A percentile compares a stretch with the other conserved stretches of the same genome.
Conservation (phyloP, 805 yeast species). For the Spathaspora arborariae region DNA sequence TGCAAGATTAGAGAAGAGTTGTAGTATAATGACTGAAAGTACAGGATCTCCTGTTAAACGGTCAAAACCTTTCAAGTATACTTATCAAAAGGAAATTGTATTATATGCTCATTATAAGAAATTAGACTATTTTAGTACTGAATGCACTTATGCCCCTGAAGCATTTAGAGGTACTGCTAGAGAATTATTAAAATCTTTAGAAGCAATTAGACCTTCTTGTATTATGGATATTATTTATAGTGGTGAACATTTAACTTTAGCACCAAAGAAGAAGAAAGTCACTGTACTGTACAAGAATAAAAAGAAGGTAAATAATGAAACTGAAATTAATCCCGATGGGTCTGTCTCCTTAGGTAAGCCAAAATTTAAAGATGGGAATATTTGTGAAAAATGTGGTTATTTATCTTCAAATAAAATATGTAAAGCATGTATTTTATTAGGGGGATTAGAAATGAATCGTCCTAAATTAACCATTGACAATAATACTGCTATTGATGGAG, state of each 20-base stretch:
- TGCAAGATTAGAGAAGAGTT: constrained; percentile 84
- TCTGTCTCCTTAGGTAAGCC: constrained; percentile 43
- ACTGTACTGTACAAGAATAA: constrained; percentile 33
- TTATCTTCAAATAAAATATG: constrained; percentile 83
- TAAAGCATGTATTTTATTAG: constrained; percentile 86
- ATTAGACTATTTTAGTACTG: constrained; percentile 93
- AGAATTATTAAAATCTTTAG: constrained; percentile 83
- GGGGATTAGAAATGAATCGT: constrained; percentile 75
- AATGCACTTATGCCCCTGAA: constrained; percentile 97
- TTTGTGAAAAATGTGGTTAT: constrained; percentile 89
- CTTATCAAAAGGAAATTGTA: constrained; percentile 96
- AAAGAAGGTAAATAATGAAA: constrained; percentile 31
- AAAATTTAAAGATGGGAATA: constrained; percentile 53
- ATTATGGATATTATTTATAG: constrained; percentile 92
- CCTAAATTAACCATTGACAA: constrained; percentile 60
- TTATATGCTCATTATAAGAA: constrained; percentile 95
- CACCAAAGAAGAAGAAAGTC: constrained; percentile 48
- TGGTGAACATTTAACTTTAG: constrained; percentile 79
- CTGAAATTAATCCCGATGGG: constrained; percentile 60
- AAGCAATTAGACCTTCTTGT: constrained; percentile 86
- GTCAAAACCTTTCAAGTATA: constrained; percentile 92
- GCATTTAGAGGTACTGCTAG: constrained; percentile 98
- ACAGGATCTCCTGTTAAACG: constrained; percentile 87
- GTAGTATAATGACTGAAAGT: constrained; percentile 78
- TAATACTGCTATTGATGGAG: constrained; percentile 53